phyloP scores from a whole-genome alignment of 2,329 filamentous ascomycete species.

The Diaporthe australafricana region DNA sequence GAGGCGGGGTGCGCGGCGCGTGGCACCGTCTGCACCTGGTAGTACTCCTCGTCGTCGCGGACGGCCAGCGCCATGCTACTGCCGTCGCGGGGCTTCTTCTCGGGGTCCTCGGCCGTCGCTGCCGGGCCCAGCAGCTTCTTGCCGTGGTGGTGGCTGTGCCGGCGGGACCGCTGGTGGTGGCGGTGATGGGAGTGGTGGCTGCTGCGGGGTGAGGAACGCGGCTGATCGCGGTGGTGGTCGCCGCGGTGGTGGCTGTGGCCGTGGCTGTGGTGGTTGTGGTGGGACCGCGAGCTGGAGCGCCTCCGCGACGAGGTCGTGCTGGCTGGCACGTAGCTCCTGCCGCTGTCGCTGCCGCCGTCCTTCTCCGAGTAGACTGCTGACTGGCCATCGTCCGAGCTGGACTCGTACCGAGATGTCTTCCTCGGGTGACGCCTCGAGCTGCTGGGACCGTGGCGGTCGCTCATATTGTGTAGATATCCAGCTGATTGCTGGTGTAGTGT shows the following conservation, averaged over 20 bases:
- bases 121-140: slow-evolving; percentile 7
- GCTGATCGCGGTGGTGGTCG: not conserved
- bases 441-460: slow-evolving; percentile 12
- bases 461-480: not conserved
- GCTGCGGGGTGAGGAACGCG: slow-evolving; percentile 7
- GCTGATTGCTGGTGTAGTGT: not conserved
- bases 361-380: not conserved
- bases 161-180: slow-evolving; percentile 2
- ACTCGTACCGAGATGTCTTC: slow-evolving; percentile 10
- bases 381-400: not conserved
- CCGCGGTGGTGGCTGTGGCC: not conserved
- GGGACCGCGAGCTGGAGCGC: not conserved
- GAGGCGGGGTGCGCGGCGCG: slow-evolving; percentile 6
- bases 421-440: slow-evolving; percentile 19
- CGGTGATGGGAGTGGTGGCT: slow-evolving; percentile 7
- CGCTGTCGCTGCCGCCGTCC: slow-evolving; percentile 29
- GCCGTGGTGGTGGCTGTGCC: slow-evolving; percentile 17
- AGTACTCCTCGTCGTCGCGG: slow-evolving; percentile 16
- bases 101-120: not conserved
- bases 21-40: slow-evolving; percentile 26
- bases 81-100: slow-evolving; percentile 20
- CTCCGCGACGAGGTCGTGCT: slow-evolving; percentile 23
- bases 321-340: slow-evolving; percentile 1
- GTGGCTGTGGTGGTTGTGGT: not conserved
- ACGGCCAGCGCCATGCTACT: slow-evolving; percentile 1